A percentile compares a stretch with the other conserved stretches of the same genome.
These are phyloP conservation scores for Papilionanthe hybrid DNA, from an alignment of 116 monocot species.

Conservation along the genomic window DNA sequence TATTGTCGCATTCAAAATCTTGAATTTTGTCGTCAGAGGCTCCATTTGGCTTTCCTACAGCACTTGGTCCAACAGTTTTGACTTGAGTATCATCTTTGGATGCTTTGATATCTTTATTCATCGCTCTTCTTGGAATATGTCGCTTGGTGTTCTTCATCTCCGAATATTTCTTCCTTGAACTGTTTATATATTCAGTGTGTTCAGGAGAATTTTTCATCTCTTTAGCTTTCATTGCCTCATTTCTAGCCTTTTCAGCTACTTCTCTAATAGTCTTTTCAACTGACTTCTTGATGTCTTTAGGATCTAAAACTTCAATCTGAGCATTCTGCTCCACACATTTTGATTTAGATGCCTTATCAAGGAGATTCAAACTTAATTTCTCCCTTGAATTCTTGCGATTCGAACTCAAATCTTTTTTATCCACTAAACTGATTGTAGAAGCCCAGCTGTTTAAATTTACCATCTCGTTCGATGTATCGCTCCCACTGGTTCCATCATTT, in stretches of 20 bases:
- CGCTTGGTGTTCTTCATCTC: background rate
- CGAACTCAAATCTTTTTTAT: background rate
- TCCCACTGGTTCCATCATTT: conserved; percentile 1
- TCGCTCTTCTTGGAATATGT: background rate
- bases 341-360: background rate
- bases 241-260: conserved; percentile 8
- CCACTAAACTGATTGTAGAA: background rate
- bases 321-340: background rate
- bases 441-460: background rate
- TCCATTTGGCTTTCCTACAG: background rate
- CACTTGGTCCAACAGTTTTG: background rate
- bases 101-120: background rate
- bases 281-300: conserved; percentile 8
- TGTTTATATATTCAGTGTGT: background rate
- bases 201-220: background rate
- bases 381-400: background rate
- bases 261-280: conserved; percentile 6
- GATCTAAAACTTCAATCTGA: background rate
- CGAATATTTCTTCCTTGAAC: background rate
- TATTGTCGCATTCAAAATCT: background rate
- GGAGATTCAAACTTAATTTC: background rate
- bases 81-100: background rate
- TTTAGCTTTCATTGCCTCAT: background rate
- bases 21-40: background rate
- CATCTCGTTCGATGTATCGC: background rate